A percentile compares a stretch with the other conserved stretches of the same genome.
phyloP scores from a whole-genome alignment of 208 protist species.

The Wallacemonas collosoma region DNA sequence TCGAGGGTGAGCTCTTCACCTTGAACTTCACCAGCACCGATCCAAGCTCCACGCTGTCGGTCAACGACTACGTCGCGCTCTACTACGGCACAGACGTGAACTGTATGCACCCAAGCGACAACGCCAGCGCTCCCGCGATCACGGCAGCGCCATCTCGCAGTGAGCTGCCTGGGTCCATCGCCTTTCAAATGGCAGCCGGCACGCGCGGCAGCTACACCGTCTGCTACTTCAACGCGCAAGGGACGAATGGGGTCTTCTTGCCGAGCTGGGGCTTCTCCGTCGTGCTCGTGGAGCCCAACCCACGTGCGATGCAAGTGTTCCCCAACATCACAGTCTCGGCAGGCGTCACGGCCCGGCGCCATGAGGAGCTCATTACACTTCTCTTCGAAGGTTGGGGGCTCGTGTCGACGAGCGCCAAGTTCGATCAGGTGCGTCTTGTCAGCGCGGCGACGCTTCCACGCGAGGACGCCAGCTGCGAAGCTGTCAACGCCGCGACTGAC shows the following conservation, averaged over 20 bases:
- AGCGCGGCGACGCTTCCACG: conserved; percentile 54
- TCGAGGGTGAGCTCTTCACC: conserved; percentile 88
- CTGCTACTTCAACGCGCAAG: conserved; percentile 50
- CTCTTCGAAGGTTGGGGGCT: conserved; percentile 84
- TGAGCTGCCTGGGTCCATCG: conserved; percentile 52
- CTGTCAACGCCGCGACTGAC: conserved; percentile 16
- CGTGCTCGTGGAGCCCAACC: conserved; percentile 62
- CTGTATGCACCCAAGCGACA: conserved; percentile 42
- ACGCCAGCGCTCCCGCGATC: conserved; percentile 34
- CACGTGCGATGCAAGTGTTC: conserved; percentile 40
- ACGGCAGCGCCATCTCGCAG: conserved; percentile 53
- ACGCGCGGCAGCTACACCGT: conserved; percentile 81
- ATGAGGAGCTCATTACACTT: conserved; percentile 56
- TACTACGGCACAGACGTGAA: conserved; percentile 59
- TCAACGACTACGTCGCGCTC: conserved; percentile 59
- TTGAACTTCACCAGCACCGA: conserved; percentile 54
- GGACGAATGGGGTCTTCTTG: conserved; percentile 33
- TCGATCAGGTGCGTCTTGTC: conserved; percentile 37
- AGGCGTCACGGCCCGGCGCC: conserved; percentile 1
- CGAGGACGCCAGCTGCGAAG: conserved; percentile 30
- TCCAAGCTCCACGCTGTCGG: conserved; percentile 20
- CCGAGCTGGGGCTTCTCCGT: conserved; percentile 77
- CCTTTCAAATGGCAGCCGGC: conserved; percentile 67
- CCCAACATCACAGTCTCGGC: conserved; percentile 19
- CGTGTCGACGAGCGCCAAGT: conserved; percentile 31